phyloP scores from a whole-genome alignment of 352 stramenopile genomes.

The Pythium phragmiticola region DNA sequence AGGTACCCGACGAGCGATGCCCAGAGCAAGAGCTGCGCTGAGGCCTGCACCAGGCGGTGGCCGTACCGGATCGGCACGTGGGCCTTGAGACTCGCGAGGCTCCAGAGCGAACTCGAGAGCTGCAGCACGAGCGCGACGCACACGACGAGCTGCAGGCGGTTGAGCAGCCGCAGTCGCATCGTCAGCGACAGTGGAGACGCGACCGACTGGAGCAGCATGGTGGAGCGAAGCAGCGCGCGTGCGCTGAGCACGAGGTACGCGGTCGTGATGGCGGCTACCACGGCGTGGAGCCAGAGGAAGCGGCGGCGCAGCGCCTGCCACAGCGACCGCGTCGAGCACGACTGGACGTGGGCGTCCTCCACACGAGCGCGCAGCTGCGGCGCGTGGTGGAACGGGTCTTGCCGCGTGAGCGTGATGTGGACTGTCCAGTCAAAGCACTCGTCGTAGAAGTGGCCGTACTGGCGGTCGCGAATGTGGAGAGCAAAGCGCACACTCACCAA shows the following conservation, averaged over 20 bases:
- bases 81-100: slow-evolving; percentile 64
- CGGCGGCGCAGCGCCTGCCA: slow-evolving; percentile 55
- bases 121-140: slow-evolving; percentile 49
- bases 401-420: slow-evolving; percentile 46
- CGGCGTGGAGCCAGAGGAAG: slow-evolving; percentile 78
- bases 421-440: slow-evolving; percentile 87
- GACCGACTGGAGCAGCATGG: slow-evolving; percentile 25
- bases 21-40: slow-evolving; percentile 79
- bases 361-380: slow-evolving; percentile 52
- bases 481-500: slow-evolving; percentile 43
- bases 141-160: slow-evolving; percentile 68
- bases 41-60: slow-evolving; percentile 72
- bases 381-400: slow-evolving; percentile 26
- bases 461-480: slow-evolving; percentile 63
- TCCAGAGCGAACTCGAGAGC: slow-evolving; percentile 67
- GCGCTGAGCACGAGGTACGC: slow-evolving; percentile 65
- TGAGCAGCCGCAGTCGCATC: slow-evolving; percentile 68
- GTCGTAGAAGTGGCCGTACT: slow-evolving; percentile 75
- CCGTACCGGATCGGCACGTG: slow-evolving; percentile 73
- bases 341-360: slow-evolving; percentile 57
- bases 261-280: slow-evolving; percentile 44
- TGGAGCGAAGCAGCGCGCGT: slow-evolving; percentile 53
- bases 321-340: slow-evolving; percentile 44
- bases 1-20: slow-evolving; percentile 82
- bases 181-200: slow-evolving; percentile 32